Conservation (phyloP, 768 basidiomycete species). For the Saitozyma sp. region DNA sequence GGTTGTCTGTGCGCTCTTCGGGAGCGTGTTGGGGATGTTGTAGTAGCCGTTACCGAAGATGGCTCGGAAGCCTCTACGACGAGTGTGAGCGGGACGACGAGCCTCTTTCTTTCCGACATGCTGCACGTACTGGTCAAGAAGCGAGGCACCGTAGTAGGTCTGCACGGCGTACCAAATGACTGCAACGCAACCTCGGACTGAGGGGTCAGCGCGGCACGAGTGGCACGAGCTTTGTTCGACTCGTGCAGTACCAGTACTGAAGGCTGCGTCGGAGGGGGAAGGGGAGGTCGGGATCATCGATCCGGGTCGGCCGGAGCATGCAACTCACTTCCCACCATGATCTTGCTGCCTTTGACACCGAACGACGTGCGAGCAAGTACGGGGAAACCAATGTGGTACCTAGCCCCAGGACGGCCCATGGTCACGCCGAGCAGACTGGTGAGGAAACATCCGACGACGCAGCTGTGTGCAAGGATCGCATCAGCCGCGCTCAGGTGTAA, state of each 20-base stretch:
- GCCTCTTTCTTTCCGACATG: no score
- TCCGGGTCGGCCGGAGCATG: no score
- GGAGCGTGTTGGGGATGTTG: constrained; percentile 64
- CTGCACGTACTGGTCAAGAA: neutral
- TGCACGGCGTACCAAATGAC: constrained; percentile 12
- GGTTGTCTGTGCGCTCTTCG: constrained; percentile 64
- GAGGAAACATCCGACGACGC: neutral
- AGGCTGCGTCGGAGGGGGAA: no score
- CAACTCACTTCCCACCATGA: constrained; percentile 1
- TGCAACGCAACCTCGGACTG: constrained; percentile 3
- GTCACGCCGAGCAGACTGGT: neutral
- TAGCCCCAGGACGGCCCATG: constrained; percentile 3
- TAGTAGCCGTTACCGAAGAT: constrained; percentile 13
- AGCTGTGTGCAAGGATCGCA: neutral
- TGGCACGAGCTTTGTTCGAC: no score
- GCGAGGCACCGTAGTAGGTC: constrained; percentile 8
- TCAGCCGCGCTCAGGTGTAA: no score
- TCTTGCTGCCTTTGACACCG: constrained; percentile 3
- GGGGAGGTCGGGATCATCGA: no score
- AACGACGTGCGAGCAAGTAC: neutral
- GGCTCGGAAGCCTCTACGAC: neutral
- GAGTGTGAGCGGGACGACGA: no score
- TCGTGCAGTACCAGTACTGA: no score
- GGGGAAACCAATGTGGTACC: constrained; percentile 15
- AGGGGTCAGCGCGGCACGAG: no score